A percentile compares a stretch with the other conserved stretches of the same genome.
phyloP scores from a whole-genome alignment of 164 flowering plant species.

The Sedum album region DNA sequence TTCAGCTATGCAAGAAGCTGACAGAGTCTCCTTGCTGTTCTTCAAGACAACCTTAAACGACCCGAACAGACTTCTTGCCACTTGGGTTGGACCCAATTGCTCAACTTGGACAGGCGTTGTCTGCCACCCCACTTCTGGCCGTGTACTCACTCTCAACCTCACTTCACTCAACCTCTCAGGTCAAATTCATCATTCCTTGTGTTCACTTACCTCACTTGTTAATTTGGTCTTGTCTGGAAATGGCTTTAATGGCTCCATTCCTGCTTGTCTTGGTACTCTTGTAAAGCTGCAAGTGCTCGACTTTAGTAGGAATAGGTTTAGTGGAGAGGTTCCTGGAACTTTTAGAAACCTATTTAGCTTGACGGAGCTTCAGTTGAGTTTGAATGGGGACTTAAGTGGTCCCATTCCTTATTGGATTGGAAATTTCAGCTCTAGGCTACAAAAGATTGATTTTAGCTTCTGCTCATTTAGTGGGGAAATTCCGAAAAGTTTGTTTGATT shows the following conservation, averaged over 20 bases:
- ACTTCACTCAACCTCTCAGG: slow-evolving; percentile 44
- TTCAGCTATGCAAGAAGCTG: slow-evolving; percentile 23
- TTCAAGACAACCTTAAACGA: slow-evolving; percentile 46
- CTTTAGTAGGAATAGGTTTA: slow-evolving; percentile 43
- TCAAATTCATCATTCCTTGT: slow-evolving; percentile 41
- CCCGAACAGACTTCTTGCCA: slow-evolving; percentile 35
- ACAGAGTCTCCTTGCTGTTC: slow-evolving; percentile 38
- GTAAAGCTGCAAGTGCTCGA: slow-evolving; percentile 36
- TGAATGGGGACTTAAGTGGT: slow-evolving; percentile 43
- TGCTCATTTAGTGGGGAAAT: slow-evolving; percentile 50
- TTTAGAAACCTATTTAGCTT: slow-evolving; percentile 26
- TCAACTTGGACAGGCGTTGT: slow-evolving; percentile 59
- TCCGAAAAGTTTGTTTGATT: slow-evolving; percentile 45
- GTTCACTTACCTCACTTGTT: slow-evolving; percentile 40
- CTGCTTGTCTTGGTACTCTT: slow-evolving; percentile 48
- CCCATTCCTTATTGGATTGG: slow-evolving; percentile 53
- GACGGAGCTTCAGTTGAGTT: slow-evolving; percentile 37
- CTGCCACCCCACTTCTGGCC: slow-evolving; percentile 38
- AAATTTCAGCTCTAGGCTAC: slow-evolving; percentile 45
- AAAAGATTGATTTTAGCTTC: slow-evolving; percentile 40
- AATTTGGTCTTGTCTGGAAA: slow-evolving; percentile 45
- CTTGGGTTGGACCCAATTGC: slow-evolving; percentile 47
- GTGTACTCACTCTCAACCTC: slow-evolving; percentile 45
- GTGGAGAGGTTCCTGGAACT: slow-evolving; percentile 43
- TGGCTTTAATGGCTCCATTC: slow-evolving; percentile 39